Evolutionary conservation across 2,329 filamentous ascomycete genomes (phyloP).

Genomic region (Fusarium tanahbumbuense): DNA sequence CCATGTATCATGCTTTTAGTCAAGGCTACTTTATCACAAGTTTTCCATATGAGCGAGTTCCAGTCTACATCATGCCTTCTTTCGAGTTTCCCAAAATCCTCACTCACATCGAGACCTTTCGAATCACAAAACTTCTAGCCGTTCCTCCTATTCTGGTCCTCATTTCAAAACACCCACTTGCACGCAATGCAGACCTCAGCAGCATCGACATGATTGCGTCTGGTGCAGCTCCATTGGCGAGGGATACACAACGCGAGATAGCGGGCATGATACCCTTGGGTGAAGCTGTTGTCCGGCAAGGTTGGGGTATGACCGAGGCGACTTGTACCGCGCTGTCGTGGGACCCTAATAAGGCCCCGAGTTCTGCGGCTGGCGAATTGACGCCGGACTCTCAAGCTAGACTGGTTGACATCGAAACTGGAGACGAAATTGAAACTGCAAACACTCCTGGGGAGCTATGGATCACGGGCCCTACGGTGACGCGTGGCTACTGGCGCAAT

Average conservation of each 20-base stretch:
- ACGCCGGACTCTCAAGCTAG: constrained; percentile 64
- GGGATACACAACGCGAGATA: constrained; percentile 59
- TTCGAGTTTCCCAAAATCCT: constrained; percentile 83
- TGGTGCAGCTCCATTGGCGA: constrained; percentile 76
- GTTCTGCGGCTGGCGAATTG: constrained; percentile 50
- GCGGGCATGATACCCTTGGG: constrained; percentile 62
- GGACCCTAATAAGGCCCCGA: constrained; percentile 67
- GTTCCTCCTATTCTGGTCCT: constrained; percentile 82
- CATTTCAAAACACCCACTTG: constrained; percentile 76
- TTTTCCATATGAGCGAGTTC: constrained; percentile 65
- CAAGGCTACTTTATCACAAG: constrained; percentile 77
- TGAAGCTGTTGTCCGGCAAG: constrained; percentile 65
- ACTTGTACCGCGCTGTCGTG: constrained; percentile 78
- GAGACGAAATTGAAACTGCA: constrained; percentile 60
- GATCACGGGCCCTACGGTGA: constrained; percentile 77
- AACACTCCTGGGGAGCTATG: constrained; percentile 77
- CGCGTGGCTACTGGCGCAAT: constrained; percentile 82
- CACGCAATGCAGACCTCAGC: constrained; percentile 74
- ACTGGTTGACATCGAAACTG: constrained; percentile 69
- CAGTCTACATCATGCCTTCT: constrained; percentile 81
- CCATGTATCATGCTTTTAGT: constrained; percentile 79
- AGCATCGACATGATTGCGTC: constrained; percentile 69
- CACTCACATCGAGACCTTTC: constrained; percentile 72
- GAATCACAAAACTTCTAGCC: constrained; percentile 72
- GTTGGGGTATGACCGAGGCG: constrained; percentile 89